Evolutionary conservation across 208 protist genomes (phyloP), one percentile per base, ranked within the genome.

Genomic region (Leishmania braziliensis): DNA sequence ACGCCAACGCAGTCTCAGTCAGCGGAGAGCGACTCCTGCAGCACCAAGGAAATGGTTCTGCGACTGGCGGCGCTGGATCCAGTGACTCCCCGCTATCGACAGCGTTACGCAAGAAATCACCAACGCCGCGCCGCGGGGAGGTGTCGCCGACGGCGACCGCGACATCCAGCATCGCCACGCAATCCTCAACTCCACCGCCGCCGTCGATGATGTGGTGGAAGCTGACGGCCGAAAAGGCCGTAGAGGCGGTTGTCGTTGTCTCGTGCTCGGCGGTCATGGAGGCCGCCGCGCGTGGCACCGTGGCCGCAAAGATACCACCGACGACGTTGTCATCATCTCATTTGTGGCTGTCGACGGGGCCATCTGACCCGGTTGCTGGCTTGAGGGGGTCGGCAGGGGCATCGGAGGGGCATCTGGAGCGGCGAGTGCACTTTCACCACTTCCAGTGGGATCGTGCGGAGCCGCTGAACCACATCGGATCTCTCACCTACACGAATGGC

Each of bases 361-460:
- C 69, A 5, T 10, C 48, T 4, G 23, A 46, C 3, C 53, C 48
- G 26, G 39, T 50, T 3, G 14, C 16, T 26, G 60, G 29, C 53
- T 43, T 12, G 3, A 5, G 18, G 39, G 51, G 29, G 39, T 43
- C 74, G 18, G 26, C 8, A 10, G 33, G 48, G 33, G 4, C 54
- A 33, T 39, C n/a, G 18, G 65, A 56, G 29, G 69, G 53, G 33
- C 66, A 82, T 20, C 82, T 53, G 29, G 18, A 82, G 78, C 85
- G 85, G 58, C 84, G 79, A 0, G 75, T 96, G 2, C 51, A 82
- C 39, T 58, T 95, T 26, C 85, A 92, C 29, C 85, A 93, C 78
- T 94, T 93, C 78, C 83, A 85, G 29, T 95, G 89, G 88, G 86
- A 95, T 71, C 83, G 88, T n/a, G 86, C 85, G 36, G 92, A 96